These are phyloP conservation scores for Suhomyces terraborum DNA, from an alignment of 1,139 yeast species.

Conservation along the genomic window DNA sequence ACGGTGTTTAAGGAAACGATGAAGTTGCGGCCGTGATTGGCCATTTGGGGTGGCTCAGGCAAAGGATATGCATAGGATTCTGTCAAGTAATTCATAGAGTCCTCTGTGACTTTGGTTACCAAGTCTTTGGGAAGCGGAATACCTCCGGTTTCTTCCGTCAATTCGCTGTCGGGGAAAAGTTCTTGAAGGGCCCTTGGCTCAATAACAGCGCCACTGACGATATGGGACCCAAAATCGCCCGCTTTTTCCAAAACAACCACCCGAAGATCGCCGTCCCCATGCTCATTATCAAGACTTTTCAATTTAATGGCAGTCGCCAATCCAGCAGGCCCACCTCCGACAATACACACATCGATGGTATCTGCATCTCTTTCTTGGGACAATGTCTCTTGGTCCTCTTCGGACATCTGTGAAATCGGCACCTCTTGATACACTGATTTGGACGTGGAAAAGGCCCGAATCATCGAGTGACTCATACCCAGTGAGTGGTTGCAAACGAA, in stretches of 20 bases:
- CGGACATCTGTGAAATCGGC: constrained; percentile 18
- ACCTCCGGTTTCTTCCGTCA: constrained; percentile 45
- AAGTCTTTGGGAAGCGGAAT: constrained; percentile 77
- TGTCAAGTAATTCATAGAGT: constrained; percentile 69
- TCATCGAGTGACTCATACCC: constrained; percentile 3
- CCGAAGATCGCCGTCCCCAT: constrained; percentile 68
- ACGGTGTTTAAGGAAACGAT: constrained; percentile 83
- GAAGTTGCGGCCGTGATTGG: constrained; percentile 76
- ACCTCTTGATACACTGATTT: constrained; percentile 1
- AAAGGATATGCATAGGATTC: constrained; percentile 60
- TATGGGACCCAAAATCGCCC: constrained; percentile 89
- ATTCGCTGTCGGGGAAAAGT: constrained; percentile 74
- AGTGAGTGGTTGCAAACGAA: constrained; percentile 1
- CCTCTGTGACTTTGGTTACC: constrained; percentile 70
- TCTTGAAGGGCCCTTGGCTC: constrained; percentile 89
- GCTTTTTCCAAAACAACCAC: constrained; percentile 92
- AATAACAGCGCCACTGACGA: constrained; percentile 88
- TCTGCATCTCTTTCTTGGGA: constrained; percentile 75
- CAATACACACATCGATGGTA: constrained; percentile 88
- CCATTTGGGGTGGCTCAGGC: constrained; percentile 94
- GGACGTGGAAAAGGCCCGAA: not conserved
- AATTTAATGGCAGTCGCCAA: constrained; percentile 87
- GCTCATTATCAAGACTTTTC: constrained; percentile 77
- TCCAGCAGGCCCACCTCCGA: constrained; percentile 98
- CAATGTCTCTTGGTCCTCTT: constrained; percentile 48